Conservation (phyloP, 306 rosid genomes). For the Mucuna pruriens region DNA sequence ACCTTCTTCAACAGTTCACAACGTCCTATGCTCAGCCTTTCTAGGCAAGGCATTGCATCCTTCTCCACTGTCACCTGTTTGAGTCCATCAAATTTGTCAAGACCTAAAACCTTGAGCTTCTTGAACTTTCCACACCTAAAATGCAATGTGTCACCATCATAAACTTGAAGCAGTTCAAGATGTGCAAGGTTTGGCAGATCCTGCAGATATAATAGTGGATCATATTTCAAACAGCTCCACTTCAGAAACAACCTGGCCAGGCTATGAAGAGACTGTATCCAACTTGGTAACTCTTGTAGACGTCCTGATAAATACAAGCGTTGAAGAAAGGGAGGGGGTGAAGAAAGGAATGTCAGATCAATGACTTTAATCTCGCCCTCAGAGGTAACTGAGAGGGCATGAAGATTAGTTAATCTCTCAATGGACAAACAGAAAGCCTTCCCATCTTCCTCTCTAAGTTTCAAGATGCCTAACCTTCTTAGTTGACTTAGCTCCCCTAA, state of each 20-base stretch:
- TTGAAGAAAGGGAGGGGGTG: constrained; percentile 52
- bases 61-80: constrained; percentile 48
- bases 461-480: constrained; percentile 50
- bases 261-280: constrained; percentile 49
- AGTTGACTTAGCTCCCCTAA: constrained; percentile 49
- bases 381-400: constrained; percentile 42
- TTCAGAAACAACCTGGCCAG: constrained; percentile 43
- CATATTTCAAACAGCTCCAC: constrained; percentile 50
- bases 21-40: constrained; percentile 60
- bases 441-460: constrained; percentile 53
- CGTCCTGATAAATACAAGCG: constrained; percentile 50
- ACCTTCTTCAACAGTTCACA: constrained; percentile 53
- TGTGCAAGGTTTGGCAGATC: constrained; percentile 55
- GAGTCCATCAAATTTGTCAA: constrained; percentile 63
- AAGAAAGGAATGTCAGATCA: constrained; percentile 44
- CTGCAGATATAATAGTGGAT: constrained; percentile 47
- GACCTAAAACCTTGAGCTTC: constrained; percentile 66
- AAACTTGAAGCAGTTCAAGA: constrained; percentile 60
- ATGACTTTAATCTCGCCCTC: constrained; percentile 46
- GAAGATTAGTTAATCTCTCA: constrained; percentile 47
- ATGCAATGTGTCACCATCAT: constrained; percentile 54
- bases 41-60: constrained; percentile 69
- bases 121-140: constrained; percentile 58
- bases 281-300: constrained; percentile 47
- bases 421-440: constrained; percentile 52